phyloP scores from a whole-genome alignment of 177 flowering plant genomes.

The Vitis hybrid region DNA sequence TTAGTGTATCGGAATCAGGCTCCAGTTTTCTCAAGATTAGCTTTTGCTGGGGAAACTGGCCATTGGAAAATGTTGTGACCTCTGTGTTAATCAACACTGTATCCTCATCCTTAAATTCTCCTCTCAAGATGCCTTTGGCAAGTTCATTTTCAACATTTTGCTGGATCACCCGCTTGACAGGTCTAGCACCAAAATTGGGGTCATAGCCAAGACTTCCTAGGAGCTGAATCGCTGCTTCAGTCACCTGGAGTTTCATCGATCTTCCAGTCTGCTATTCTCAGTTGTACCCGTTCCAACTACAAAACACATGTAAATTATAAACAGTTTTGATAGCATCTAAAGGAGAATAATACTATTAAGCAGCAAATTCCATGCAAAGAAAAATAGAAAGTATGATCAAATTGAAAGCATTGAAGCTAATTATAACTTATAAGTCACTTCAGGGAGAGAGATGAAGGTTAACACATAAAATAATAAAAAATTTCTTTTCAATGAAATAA shows the following conservation, averaged over 20 bases:
- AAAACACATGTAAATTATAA: slow-evolving; percentile 8
- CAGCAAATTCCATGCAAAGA: not conserved
- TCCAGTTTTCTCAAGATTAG: slow-evolving; percentile 57
- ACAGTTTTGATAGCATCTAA: not conserved
- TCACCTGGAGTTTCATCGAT: slow-evolving; percentile 62
- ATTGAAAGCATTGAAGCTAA: too few species aligned
- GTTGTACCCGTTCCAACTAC: slow-evolving; percentile 87
- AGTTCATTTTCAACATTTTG: slow-evolving; percentile 88
- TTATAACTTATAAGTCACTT: too few species aligned
- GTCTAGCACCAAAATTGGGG: slow-evolving; percentile 95
- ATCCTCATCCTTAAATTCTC: slow-evolving; percentile 94
- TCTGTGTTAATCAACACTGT: slow-evolving; percentile 74
- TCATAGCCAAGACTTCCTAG: slow-evolving; percentile 91
- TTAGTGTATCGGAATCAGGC: slow-evolving; percentile 25
- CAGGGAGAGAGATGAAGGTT: too few species aligned
- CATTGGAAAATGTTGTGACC: slow-evolving; percentile 71
- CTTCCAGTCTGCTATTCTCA: slow-evolving; percentile 77
- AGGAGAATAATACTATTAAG: not conserved
- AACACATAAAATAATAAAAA: too few species aligned
- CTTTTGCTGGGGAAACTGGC: slow-evolving; percentile 89
- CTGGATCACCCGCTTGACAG: slow-evolving; percentile 93
- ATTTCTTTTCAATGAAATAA: too few species aligned
- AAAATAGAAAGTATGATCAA: too few species aligned
- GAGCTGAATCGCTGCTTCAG: slow-evolving; percentile 72
- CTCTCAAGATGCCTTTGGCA: slow-evolving; percentile 93